These are phyloP conservation scores for Miscanthus lutarioriparius DNA, from an alignment of 176 grass and related monocot species.

Conservation along the genomic window DNA sequence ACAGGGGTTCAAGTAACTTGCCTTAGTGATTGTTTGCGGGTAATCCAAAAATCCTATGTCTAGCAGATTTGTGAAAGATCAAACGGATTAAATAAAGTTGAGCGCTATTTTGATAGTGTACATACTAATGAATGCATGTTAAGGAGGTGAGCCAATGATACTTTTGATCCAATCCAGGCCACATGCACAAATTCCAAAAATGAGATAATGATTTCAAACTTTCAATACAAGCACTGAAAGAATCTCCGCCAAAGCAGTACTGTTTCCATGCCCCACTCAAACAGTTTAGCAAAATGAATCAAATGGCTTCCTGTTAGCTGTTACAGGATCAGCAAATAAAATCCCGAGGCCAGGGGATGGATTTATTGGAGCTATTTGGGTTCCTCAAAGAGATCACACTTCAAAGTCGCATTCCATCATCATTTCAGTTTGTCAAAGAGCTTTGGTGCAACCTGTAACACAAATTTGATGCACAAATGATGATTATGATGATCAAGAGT, in stretches of 20 bases:
- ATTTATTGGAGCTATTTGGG: conserved; percentile 14
- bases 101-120: not conserved
- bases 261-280: not conserved
- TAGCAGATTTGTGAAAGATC: not conserved
- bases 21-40: not conserved
- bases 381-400: not conserved
- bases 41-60: not conserved
- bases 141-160: not conserved
- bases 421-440: conserved; percentile 53
- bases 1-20: not conserved
- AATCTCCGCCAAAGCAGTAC: not conserved
- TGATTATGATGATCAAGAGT: not conserved
- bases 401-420: not conserved
- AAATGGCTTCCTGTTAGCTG: not conserved
- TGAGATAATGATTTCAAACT: not conserved
- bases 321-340: conserved; percentile 11
- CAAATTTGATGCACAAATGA: not conserved
- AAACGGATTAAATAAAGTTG: not conserved
- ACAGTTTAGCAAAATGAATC: not conserved
- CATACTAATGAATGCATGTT: not conserved
- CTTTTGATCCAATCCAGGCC: not conserved
- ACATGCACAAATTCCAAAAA: not conserved
- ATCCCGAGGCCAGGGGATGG: not conserved
- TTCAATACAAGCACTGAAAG: too few species aligned
- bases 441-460: conserved; percentile 46